Conservation (phyloP, 1,139 yeast species). For the Diutina catenulata region DNA sequence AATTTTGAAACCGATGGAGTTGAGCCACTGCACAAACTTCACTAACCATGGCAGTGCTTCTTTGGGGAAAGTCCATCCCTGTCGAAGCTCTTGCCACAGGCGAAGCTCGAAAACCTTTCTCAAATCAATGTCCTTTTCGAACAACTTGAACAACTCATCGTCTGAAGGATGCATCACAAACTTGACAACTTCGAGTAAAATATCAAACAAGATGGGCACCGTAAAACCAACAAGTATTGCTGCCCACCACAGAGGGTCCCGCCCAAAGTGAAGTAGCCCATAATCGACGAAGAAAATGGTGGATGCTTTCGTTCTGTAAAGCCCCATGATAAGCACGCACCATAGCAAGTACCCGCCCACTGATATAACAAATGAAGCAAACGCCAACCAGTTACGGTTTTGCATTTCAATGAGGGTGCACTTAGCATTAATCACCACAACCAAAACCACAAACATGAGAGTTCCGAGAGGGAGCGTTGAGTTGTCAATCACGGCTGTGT, state of each 20-base stretch:
- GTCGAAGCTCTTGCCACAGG: slow-evolving; percentile 61
- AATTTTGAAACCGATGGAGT: background rate
- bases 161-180: slow-evolving; percentile 55
- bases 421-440: slow-evolving; percentile 64
- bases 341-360: slow-evolving; percentile 82
- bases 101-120: slow-evolving; percentile 61
- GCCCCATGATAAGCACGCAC: slow-evolving; percentile 64
- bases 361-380: slow-evolving; percentile 60
- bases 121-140: slow-evolving; percentile 61
- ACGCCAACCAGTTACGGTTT: slow-evolving; percentile 60
- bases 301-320: slow-evolving; percentile 47
- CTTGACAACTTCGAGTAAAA: slow-evolving; percentile 46
- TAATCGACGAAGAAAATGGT: slow-evolving; percentile 62
- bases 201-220: slow-evolving; percentile 55
- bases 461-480: slow-evolving; percentile 76
- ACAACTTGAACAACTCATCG: slow-evolving; percentile 63
- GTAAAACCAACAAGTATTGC: slow-evolving; percentile 43
- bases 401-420: slow-evolving; percentile 80
- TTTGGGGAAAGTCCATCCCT: slow-evolving; percentile 66
- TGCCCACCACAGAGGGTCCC: slow-evolving; percentile 80
- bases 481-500: slow-evolving; percentile 53
- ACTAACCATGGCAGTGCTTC: slow-evolving; percentile 13
- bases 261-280: slow-evolving; percentile 63
- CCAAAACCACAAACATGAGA: slow-evolving; percentile 58
- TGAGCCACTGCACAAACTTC: slow-evolving; percentile 8